phyloP scores from a whole-genome alignment of 768 basidiomycete genomes.

The Dentipellis fragilis region DNA sequence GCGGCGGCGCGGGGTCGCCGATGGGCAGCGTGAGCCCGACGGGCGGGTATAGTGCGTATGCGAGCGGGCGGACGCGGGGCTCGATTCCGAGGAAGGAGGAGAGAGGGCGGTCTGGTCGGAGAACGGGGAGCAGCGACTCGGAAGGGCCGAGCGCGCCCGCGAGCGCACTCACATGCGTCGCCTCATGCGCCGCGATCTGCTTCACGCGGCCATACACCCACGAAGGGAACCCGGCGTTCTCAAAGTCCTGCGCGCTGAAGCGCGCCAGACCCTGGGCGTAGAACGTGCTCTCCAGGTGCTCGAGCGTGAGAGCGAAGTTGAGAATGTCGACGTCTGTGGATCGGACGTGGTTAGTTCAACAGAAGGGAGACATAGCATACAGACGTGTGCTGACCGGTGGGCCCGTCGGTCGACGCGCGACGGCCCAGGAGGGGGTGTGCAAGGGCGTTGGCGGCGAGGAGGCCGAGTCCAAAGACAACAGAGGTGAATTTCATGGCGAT shows the following conservation, averaged over 20 bases:
- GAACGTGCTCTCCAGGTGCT: constrained; percentile 27
- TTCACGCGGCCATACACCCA: constrained; percentile 26
- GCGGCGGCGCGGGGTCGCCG: constrained; percentile 26
- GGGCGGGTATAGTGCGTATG: constrained; percentile 10
- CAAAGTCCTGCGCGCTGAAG: constrained; percentile 28
- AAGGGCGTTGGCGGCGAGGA: too few relatives aligned
- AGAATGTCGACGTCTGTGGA: constrained; percentile 18
- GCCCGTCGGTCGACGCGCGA: too few relatives aligned
- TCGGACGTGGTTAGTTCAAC: too few relatives aligned
- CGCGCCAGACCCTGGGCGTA: constrained; percentile 24
- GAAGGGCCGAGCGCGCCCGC: constrained; percentile 22
- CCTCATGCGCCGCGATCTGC: constrained; percentile 32
- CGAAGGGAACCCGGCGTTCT: constrained; percentile 23
- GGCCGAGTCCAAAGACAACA: too few relatives aligned
- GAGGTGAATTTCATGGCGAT: too few relatives aligned
- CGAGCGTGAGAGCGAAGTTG: constrained; percentile 26
- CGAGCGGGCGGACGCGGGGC: constrained; percentile 15
- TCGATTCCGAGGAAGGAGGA: constrained; percentile 9
- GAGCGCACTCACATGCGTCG: constrained; percentile 30
- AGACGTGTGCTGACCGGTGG: too few relatives aligned
- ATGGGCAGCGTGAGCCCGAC: constrained; percentile 26
- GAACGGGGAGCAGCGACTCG: constrained; percentile 4
- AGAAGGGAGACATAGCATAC: too few relatives aligned
- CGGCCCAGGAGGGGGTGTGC: too few relatives aligned
- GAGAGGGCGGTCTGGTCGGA: constrained; percentile 3